These are phyloP conservation scores for Paramarasmius palmivorus DNA, from an alignment of 1,284 basidiomycete species.

Conservation along the genomic window DNA sequence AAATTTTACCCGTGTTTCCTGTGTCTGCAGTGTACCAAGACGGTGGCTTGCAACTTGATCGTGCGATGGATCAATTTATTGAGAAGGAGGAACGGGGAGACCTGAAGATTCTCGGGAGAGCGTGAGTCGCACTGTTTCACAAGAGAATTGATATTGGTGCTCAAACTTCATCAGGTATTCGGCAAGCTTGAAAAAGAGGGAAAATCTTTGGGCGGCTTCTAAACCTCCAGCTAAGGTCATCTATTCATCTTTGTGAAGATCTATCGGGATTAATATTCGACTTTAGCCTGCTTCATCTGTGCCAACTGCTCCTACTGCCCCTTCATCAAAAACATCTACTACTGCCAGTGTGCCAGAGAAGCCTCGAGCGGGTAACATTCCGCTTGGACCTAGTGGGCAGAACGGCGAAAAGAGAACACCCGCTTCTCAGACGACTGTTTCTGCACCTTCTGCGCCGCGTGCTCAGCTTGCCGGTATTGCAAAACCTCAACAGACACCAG, in stretches of 20 bases:
- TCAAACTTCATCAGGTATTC: constrained; percentile 49
- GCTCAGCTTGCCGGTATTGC: constrained; percentile 42
- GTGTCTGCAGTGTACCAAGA: constrained; percentile 56
- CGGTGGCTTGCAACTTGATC: constrained; percentile 60
- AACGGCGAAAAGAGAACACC: constrained; percentile 30
- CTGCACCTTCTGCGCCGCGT: constrained; percentile 59
- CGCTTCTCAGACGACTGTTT: constrained; percentile 29
- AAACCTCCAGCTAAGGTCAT: constrained; percentile 24
- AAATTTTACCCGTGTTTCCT: constrained; percentile 88
- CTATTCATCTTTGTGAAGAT: too few relatives aligned
- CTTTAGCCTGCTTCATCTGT: too few relatives aligned
- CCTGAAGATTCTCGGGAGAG: constrained; percentile 77
- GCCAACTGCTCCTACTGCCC: constrained; percentile 30
- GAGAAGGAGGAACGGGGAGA: constrained; percentile 79
- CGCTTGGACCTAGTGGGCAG: constrained; percentile 38
- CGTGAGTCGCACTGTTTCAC: constrained; percentile 45
- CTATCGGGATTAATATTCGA: too few relatives aligned
- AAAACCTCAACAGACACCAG: constrained; percentile 24
- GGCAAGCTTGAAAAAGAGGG: constrained; percentile 70
- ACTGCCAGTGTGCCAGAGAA: constrained; percentile 38
- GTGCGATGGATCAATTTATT: constrained; percentile 67
- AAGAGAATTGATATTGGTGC: neutral
- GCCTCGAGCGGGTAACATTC: constrained; percentile 32
- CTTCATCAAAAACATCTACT: constrained; percentile 36
- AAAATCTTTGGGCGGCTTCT: constrained; percentile 55